phyloP scores from a whole-genome alignment of 163 green algal species.

The Scenedesmus sp. region DNA sequence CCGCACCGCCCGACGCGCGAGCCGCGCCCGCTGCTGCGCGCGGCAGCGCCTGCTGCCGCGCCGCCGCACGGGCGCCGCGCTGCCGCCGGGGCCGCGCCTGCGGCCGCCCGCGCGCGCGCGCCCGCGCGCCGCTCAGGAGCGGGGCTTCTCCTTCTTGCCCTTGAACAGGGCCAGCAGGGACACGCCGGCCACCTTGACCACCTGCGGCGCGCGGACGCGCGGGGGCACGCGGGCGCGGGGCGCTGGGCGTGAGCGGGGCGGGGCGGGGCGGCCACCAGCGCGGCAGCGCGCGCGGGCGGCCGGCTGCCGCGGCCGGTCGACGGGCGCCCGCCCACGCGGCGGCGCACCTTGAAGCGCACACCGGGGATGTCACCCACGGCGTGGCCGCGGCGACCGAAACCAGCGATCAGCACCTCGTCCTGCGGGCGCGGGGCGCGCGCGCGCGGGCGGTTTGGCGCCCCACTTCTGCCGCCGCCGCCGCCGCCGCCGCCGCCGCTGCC shows the following conservation, averaged over 20 bases:
- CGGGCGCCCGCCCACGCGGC: too few relatives aligned
- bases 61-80: not conserved
- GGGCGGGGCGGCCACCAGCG: too few relatives aligned
- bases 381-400: slow-evolving; percentile 97
- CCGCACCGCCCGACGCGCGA: too few relatives aligned
- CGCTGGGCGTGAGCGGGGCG: not conserved
- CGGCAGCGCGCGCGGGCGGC: too few relatives aligned
- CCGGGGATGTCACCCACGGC: slow-evolving; percentile 99
- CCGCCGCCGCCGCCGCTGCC: slow-evolving; percentile 2
- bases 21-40: too few relatives aligned
- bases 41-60: not conserved
- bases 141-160: slow-evolving; percentile 99
- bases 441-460: too few relatives aligned
- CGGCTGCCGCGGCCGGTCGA: too few relatives aligned
- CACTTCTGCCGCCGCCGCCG: not conserved
- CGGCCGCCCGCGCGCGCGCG: too few relatives aligned
- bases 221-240: not conserved
- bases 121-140: slow-evolving; percentile 61
- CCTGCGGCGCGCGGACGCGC: slow-evolving; percentile 49
- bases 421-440: too few relatives aligned
- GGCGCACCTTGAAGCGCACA: slow-evolving; percentile 98
- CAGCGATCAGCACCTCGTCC: slow-evolving; percentile 99
- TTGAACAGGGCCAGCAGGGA: slow-evolving; percentile 97
- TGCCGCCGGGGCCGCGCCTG: too few relatives aligned
- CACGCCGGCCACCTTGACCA: slow-evolving; percentile 99